These are phyloP conservation scores for Ensete ventricosum DNA, from an alignment of 176 grass and related monocot species.

Conservation along the genomic window DNA sequence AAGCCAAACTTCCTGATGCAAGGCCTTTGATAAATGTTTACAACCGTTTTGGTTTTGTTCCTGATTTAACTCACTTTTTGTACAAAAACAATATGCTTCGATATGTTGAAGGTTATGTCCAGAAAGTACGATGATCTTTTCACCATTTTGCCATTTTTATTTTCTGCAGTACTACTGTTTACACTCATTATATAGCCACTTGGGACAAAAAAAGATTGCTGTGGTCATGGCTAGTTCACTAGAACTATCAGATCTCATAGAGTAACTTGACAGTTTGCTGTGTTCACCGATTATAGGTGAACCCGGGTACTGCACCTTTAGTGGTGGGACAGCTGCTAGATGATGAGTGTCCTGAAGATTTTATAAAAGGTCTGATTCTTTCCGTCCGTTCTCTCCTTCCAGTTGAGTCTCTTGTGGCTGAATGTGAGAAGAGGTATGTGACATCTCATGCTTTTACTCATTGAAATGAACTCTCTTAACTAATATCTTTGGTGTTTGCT, in stretches of 20 bases:
- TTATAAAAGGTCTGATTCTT: no score
- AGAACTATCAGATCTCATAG: neutral
- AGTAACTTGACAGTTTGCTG: neutral
- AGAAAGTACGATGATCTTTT: constrained; percentile 52
- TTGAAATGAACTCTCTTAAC: neutral
- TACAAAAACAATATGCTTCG: constrained; percentile 94
- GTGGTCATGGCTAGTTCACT: neutral
- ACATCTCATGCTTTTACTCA: neutral
- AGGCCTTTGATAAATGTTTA: constrained; percentile 94
- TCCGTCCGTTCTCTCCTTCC: no score
- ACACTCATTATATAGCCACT: neutral
- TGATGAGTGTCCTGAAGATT: no score
- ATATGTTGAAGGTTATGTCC: constrained; percentile 95
- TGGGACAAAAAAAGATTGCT: neutral
- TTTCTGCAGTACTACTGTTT: neutral
- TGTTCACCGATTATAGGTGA: neutral
- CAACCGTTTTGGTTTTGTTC: constrained; percentile 90
- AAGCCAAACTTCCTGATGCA: constrained; percentile 95
- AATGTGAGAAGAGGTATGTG: constrained; percentile 22
- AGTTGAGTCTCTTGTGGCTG: no score
- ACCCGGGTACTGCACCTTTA: no score
- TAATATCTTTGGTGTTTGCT: neutral
- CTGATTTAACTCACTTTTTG: constrained; percentile 88
- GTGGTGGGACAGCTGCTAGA: no score
- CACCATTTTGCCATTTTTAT: constrained; percentile 1